These are phyloP conservation scores for Verticillium klebahnii DNA, from an alignment of 2,329 filamentous ascomycete genomes.

Conservation along the genomic window DNA sequence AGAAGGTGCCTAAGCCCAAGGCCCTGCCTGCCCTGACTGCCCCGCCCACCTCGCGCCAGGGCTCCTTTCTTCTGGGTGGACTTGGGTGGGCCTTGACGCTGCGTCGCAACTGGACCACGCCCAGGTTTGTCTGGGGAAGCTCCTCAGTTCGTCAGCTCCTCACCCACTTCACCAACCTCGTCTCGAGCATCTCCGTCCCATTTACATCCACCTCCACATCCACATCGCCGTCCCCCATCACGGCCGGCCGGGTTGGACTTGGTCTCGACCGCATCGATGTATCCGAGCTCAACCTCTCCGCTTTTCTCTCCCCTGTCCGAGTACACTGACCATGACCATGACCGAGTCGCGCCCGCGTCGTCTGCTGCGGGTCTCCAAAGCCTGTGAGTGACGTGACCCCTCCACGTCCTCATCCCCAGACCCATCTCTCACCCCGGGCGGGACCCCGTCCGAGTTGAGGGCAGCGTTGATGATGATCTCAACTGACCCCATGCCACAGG, in stretches of 20 bases:
- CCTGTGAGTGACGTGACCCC: background rate
- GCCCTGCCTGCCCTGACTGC: background rate
- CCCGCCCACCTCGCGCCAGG: background rate
- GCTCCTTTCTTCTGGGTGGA: no score
- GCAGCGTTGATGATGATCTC: background rate
- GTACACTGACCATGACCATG: background rate
- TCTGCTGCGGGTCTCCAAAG: slow-evolving; percentile 1
- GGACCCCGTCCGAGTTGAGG: background rate
- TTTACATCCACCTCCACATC: background rate
- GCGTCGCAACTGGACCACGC: no score
- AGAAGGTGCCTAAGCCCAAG: background rate
- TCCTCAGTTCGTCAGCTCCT: background rate
- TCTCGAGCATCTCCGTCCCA: background rate
- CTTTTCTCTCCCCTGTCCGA: background rate
- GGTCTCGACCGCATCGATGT: background rate
- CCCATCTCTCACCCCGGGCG: background rate
- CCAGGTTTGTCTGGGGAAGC: background rate
- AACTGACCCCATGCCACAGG: background rate
- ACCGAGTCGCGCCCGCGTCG: background rate
- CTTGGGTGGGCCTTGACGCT: no score
- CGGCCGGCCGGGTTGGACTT: background rate
- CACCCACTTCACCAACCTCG: background rate
- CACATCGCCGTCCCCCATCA: background rate
- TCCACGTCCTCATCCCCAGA: background rate
- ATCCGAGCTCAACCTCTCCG: background rate